These are phyloP conservation scores for Trichophyton equinum DNA, from an alignment of 2,329 filamentous ascomycete genomes.

Conservation along the genomic window DNA sequence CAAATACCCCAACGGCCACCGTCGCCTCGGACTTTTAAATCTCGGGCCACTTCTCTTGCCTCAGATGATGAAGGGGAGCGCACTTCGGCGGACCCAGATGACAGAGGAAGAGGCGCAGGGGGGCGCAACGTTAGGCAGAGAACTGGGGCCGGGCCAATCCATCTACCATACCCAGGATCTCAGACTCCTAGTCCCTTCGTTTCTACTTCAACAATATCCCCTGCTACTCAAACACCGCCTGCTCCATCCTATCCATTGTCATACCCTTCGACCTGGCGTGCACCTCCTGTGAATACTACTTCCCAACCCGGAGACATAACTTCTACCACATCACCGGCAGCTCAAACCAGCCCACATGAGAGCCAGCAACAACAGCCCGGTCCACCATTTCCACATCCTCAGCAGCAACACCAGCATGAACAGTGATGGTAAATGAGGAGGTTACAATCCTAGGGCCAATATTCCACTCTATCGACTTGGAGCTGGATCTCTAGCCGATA, in stretches of 20 bases:
- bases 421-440: background rate
- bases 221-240: background rate
- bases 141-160: constrained; percentile 6
- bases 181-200: background rate
- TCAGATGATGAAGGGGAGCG: constrained; percentile 6
- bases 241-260: background rate
- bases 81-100: constrained; percentile 3
- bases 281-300: background rate
- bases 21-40: constrained; percentile 9
- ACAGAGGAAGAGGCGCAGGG: background rate
- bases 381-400: background rate
- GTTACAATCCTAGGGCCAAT: background rate
- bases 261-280: background rate
- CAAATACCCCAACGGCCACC: constrained; percentile 10
- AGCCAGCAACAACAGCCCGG: background rate
- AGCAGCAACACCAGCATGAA: background rate
- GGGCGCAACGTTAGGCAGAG: constrained; percentile 10
- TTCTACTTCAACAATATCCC: background rate
- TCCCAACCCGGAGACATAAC: background rate
- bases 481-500: constrained; percentile 1
- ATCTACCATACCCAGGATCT: background rate
- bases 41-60: background rate
- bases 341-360: background rate
- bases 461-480: background rate
- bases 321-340: background rate